Base-by-base conservation (phyloP, 306 rosid species). In the Castanea mollissima region DNA sequence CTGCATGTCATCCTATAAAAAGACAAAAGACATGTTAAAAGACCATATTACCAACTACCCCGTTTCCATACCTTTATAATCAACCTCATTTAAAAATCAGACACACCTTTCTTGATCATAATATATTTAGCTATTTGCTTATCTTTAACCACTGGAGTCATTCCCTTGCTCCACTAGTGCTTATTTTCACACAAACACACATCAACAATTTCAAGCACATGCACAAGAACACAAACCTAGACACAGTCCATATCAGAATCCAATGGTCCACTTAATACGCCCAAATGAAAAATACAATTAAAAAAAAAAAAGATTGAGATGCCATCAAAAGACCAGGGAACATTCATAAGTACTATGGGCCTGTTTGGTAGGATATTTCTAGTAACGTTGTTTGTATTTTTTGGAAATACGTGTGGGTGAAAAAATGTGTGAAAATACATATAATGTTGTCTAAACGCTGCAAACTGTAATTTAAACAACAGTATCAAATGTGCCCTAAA, bases 1-100 rank as follows among this genome's bases (percentile, higher is more conserved):
- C 55, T 44, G 59, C 75, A 75, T 41, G 63, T 56, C 21, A 64
- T 75, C 76, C 64, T 73, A 76, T 74, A 25, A 55, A 64, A 31
- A 3, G 70, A 31, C 19, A 14, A 29, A 59, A 20, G 25, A 60
- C 25, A 19, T 25, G 68, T 32, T 27, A 23, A 60, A 60, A 59
- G 27, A 23, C 65, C 14, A 64, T 64, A 38, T 64, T n/a, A 31
- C 46, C 14, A 18, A 38, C 70, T 41, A 41, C 46, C 46, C 65
- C 25, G 19, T 67, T 67, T 5, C 38, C 14, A 19, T n/a, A 31
- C 51, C 14, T 3, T 67, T 18, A 34, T 34, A 35, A 67, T 18
- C 44, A 1, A 67, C 4, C 23, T 67, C 29, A 35, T 15, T 32
- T 65, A 6, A 62, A 65, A 2, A 31, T 18, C 71, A 27, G 34